Evolutionary conservation across 2,329 filamentous ascomycete genomes (phyloP).

Genomic region (Pseudogymnoascus sp.): DNA sequence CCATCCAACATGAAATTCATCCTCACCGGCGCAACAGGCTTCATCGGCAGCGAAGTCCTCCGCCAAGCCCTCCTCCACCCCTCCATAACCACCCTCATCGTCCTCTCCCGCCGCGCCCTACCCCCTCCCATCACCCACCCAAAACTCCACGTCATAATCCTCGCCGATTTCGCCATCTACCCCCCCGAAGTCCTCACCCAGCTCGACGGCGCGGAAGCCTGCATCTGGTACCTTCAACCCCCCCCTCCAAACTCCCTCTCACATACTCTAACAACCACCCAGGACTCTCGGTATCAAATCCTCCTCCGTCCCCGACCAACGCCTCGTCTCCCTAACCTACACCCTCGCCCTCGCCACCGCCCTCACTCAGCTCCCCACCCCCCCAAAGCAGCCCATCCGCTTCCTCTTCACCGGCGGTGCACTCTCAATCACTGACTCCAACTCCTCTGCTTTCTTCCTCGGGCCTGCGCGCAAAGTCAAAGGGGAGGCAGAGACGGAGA

Average conservation of each 20-base stretch:
- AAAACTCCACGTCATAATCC: slow-evolving; percentile 43
- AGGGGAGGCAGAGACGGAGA: not conserved
- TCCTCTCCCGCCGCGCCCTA: slow-evolving; percentile 43
- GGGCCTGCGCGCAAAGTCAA: not conserved
- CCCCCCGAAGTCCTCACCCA: slow-evolving; percentile 35
- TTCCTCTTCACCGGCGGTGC: not conserved
- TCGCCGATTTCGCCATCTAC: slow-evolving; percentile 46
- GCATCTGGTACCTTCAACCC: slow-evolving; percentile 33
- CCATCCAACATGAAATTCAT: slow-evolving; percentile 46
- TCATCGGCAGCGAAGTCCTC: slow-evolving; percentile 46
- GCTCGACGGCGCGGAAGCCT: slow-evolving; percentile 35
- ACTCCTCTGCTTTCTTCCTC: not conserved
- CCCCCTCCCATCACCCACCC: slow-evolving; percentile 35
- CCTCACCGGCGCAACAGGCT: slow-evolving; percentile 49
- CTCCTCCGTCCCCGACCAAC: not conserved
- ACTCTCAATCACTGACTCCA: not conserved
- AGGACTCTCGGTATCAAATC: slow-evolving; percentile 8
- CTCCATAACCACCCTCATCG: slow-evolving; percentile 42
- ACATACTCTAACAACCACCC: not conserved
- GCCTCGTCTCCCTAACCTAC: not conserved
- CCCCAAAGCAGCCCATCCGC: not conserved
- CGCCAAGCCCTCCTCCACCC: slow-evolving; percentile 40
- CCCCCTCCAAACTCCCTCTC: not conserved
- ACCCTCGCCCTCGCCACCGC: not conserved
- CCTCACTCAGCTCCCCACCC: not conserved